Base-by-base conservation (phyloP, 495 filamentous ascomycete species). In the Parachaetomium inaequale region DNA sequence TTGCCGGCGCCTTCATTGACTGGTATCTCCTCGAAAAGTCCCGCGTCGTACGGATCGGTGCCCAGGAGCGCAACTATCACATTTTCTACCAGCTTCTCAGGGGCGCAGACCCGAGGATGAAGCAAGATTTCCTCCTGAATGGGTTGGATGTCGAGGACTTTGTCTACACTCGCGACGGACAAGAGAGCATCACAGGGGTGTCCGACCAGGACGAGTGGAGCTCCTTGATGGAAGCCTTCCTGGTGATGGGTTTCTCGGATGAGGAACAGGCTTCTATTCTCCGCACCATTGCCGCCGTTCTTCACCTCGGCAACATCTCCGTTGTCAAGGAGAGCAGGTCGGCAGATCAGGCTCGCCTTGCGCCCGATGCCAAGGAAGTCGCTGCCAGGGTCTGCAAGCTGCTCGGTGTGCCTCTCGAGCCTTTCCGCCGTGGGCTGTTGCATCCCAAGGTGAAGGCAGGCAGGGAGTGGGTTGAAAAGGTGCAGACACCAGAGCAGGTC, bases 1-100 rank as follows among this genome's bases (percentile, higher is more conserved):
- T 99, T 62, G 92, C 88, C 34, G 95, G 95, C 15, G 95, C 95
- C 28, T 97, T 88, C 76, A 96, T 99, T 50, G 92, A 99, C 72
- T 99, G 95, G 95, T 98, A 98, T 75, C 81, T 99, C 0, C 75
- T 99, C 12, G 95, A 99, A 68, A 99, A 99, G 70, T 98, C 94
- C 3, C 83, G 95, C 52, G 95, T 99, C 7, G 92, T 98, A 21
- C 88, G 87, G 45, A 84, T 96, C 31, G 95, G 91, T 69, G 66
- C 85, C 2, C 87, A 88, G 50, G 95, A 99, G 71, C 83, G 95
- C 26, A 99, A 96, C 66, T 99, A 99, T 70, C 95, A 99, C 72
- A 81, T 99, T 29, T 99, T 99, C 73, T 99, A 99, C 70, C 95
- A 99, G 74, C 81, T 99, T 14, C 75, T 99, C 2, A 87, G 87